These are phyloP conservation scores for Alternaria ventricosa DNA, from an alignment of 2,329 filamentous ascomycete species.

Conservation along the genomic window DNA sequence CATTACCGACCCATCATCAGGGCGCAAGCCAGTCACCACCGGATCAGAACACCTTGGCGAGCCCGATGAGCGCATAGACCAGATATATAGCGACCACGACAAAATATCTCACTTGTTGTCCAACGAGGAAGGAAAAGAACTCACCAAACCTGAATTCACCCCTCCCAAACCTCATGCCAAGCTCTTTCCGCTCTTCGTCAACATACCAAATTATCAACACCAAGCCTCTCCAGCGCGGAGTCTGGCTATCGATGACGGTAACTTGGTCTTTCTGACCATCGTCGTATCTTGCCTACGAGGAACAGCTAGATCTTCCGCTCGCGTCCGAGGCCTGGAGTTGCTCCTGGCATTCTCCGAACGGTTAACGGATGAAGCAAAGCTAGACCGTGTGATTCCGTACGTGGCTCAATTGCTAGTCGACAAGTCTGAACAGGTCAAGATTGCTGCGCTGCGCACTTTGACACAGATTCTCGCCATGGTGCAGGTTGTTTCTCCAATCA, in stretches of 20 bases:
- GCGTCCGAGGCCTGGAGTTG: conserved; percentile 87
- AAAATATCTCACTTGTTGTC: conserved; percentile 96
- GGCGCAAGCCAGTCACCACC: conserved; percentile 73
- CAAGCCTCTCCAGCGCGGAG: conserved; percentile 67
- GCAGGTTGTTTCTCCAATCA: conserved; percentile 79
- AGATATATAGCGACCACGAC: conserved; percentile 93
- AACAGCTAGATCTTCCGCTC: conserved; percentile 85
- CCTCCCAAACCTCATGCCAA: conserved; percentile 55
- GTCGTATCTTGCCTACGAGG: conserved; percentile 89
- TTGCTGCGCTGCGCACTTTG: conserved; percentile 83
- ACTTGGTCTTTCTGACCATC: conserved; percentile 87
- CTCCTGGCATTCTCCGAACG: conserved; percentile 89
- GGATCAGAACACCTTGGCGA: conserved; percentile 77
- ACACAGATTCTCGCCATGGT: conserved; percentile 86
- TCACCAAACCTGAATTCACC: conserved; percentile 38
- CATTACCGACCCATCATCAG: conserved; percentile 88
- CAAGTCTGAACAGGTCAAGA: conserved; percentile 80
- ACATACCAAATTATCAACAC: conserved; percentile 84
- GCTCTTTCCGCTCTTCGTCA: conserved; percentile 81
- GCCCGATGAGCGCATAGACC: conserved; percentile 91
- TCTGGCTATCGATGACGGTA: conserved; percentile 80
- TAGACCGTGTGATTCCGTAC: conserved; percentile 92
- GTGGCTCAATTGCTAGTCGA: conserved; percentile 84
- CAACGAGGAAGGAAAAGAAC: conserved; percentile 64
- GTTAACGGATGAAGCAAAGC: conserved; percentile 91